These are phyloP conservation scores for Russula compacta DNA, from an alignment of 768 basidiomycete genomes.

Conservation along the genomic window DNA sequence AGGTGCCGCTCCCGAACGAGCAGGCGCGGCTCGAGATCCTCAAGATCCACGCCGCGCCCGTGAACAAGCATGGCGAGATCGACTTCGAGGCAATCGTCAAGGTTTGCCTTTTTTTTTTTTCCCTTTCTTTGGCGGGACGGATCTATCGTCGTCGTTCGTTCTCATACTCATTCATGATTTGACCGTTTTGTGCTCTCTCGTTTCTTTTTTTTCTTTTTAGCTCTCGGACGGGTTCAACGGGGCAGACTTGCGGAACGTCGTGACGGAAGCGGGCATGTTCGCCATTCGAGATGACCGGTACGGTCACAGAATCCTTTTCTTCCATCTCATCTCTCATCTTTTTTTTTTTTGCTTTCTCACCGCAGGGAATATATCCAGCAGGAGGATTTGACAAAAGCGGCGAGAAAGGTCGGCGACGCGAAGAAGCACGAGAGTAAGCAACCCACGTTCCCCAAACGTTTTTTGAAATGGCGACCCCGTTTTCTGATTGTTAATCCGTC, in stretches of 20 bases:
- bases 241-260: slow-evolving; percentile 90
- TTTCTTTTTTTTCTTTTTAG: slow-evolving; percentile 27
- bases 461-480: neutral
- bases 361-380: slow-evolving; percentile 80
- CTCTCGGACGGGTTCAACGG: slow-evolving; percentile 92
- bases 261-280: slow-evolving; percentile 97
- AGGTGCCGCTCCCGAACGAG: slow-evolving; percentile 95
- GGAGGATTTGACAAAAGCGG: slow-evolving; percentile 94
- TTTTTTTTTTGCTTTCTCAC: neutral
- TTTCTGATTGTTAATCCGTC: neutral
- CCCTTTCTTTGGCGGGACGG: neutral
- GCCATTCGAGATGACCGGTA: slow-evolving; percentile 93
- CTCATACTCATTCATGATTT: too few relatives aligned
- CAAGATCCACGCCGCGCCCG: slow-evolving; percentile 91
- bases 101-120: slow-evolving; percentile 34
- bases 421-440: slow-evolving; percentile 95
- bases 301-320: slow-evolving; percentile 18
- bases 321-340: neutral
- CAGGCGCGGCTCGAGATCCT: slow-evolving; percentile 93
- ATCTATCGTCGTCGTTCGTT: too few relatives aligned
- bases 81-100: slow-evolving; percentile 99
- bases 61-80: slow-evolving; percentile 92
- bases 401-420: slow-evolving; percentile 88
- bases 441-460: neutral
- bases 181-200: too few relatives aligned